Base-by-base conservation (phyloP, 257 asterid species). In the Solanum phureja region DNA sequence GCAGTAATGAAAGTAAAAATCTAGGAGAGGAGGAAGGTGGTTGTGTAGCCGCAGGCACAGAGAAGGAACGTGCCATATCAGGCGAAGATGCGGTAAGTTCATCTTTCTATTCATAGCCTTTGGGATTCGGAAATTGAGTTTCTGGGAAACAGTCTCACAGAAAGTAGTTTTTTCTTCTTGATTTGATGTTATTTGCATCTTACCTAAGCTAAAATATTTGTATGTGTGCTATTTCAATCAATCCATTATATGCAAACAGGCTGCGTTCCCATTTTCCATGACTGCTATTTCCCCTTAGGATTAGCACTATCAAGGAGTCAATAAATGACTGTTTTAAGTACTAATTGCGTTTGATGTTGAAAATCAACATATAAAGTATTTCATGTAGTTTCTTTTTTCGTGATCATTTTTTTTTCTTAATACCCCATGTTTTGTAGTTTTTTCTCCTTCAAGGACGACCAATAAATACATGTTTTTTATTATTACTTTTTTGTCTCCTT, bases 21-120 rank as follows among this genome's bases (percentile, higher is more conserved):
- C 37, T 91, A 24, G 92, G 33, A 42, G 86, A 24, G 49, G 94
- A 89, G 89, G 94, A 88, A 71, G 94, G 90, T 72, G 93, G 94
- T 52, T 72, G 83, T 88, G 62, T 92, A 76, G 93, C 91, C 4
- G 91, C 91, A 27, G 94, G 94, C 83, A 91, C 91, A 3, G 93
- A 92, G 74, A 92, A 89, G 88, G 94, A 92, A 90, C 92, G 91
- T 83, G 88, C 91, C 44, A 89, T 92, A 83, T 92, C 94, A 18
- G 93, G 92, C 64, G 94, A 92, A 81, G 94, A 92, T 68, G 92
- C 94, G 23, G 93, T 91, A 89, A 86, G 92, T 91, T 46, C 77
- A 46, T 81, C 68, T 52, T 81, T 49, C 68, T 42, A 46, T 49
- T 44, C 27, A 46, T 81, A 46, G 29, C 85, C 42, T 81, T 81